A percentile compares a stretch with the other conserved stretches of the same genome.
These are phyloP conservation scores for Neostapfia colusana DNA, from an alignment of 176 grass and related monocot species.

Conservation along the genomic window DNA sequence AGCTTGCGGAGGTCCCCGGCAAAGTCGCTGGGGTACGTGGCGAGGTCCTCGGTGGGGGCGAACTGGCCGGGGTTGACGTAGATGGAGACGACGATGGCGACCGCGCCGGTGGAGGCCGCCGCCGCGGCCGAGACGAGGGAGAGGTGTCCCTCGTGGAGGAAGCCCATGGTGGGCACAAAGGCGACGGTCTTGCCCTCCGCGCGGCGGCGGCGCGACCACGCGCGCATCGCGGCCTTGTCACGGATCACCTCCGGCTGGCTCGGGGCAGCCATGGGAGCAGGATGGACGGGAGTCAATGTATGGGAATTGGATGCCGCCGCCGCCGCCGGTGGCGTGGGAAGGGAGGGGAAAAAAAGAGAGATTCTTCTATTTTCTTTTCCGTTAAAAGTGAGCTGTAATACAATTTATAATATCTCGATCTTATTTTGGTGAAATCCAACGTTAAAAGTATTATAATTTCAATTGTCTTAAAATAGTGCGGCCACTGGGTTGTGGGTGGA, in stretches of 20 bases:
- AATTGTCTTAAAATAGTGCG: too few relatives aligned
- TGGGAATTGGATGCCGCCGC: not conserved
- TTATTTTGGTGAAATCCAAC: too few relatives aligned
- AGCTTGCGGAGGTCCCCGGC: slow-evolving; percentile 75
- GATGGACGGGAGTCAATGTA: not conserved
- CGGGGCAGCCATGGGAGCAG: slow-evolving; percentile 31
- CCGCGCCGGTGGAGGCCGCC: slow-evolving; percentile 33
- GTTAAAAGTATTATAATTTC: too few relatives aligned
- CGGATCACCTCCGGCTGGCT: slow-evolving; percentile 66
- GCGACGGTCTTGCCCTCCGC: slow-evolving; percentile 59
- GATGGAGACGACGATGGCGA: slow-evolving; percentile 71
- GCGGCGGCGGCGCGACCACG: slow-evolving; percentile 58
- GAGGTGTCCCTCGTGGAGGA: slow-evolving; percentile 87
- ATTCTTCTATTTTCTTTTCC: not conserved
- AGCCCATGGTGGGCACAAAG: slow-evolving; percentile 92
- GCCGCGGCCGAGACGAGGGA: slow-evolving; percentile 59
- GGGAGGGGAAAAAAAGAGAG: not conserved
- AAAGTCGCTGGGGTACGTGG: slow-evolving; percentile 68
- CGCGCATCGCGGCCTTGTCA: slow-evolving; percentile 67
- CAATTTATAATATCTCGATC: too few relatives aligned
- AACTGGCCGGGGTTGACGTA: slow-evolving; percentile 93
- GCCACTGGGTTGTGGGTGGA: not conserved
- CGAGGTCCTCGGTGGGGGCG: slow-evolving; percentile 70
- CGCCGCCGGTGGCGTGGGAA: slow-evolving; percentile 56
- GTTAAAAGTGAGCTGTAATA: too few relatives aligned